These are phyloP conservation scores for Lepidium campestre DNA, from an alignment of 441 rosid genomes.

Conservation along the genomic window DNA sequence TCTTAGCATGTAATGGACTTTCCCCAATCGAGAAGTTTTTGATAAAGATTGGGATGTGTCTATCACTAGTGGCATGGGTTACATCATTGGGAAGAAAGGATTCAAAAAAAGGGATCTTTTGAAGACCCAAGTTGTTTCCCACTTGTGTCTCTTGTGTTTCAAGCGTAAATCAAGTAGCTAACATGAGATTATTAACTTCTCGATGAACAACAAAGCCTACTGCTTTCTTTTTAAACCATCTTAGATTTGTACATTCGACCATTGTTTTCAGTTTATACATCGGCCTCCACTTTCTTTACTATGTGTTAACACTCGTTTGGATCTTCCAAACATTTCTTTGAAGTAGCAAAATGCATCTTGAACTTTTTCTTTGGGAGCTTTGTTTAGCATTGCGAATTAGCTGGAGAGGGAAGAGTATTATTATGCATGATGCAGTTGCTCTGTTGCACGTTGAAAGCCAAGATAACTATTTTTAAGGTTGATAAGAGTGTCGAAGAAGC, in stretches of 20 bases:
- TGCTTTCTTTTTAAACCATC: background rate
- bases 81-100: background rate
- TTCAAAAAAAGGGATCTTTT: background rate
- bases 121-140: background rate
- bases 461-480: background rate
- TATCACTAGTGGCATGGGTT: background rate
- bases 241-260: background rate
- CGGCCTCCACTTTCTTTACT: background rate
- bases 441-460: background rate
- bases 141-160: background rate
- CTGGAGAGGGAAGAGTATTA: background rate
- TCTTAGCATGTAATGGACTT: too few species aligned
- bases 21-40: too few species aligned
- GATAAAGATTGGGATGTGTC: background rate
- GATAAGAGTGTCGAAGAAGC: too few species aligned
- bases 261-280: background rate
- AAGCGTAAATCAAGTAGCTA: background rate
- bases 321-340: background rate
- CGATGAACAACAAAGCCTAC: background rate
- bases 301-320: background rate
- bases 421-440: background rate
- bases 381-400: background rate
- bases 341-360: background rate
- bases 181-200: background rate
- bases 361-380: background rate